Conservation (phyloP, 1,284 basidiomycete species). For the Volvariella surrecta region DNA sequence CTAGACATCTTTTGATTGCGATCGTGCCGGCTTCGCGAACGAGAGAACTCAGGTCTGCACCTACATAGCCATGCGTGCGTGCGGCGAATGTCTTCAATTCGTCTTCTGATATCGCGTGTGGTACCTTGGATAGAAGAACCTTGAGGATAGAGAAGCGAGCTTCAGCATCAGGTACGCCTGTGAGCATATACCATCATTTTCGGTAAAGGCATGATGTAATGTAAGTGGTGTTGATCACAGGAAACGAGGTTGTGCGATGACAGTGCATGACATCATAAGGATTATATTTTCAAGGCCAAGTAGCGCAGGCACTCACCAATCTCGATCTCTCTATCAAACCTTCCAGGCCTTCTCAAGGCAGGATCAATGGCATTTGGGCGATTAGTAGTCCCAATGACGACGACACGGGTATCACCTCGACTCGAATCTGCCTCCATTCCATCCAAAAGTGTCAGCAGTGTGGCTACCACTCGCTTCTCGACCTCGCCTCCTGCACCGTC, state of each 20-base stretch:
- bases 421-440: conserved; percentile 65
- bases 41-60: conserved; percentile 89
- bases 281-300: not conserved
- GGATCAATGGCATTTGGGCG: conserved; percentile 97
- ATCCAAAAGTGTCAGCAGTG: conserved; percentile 91
- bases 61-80: conserved; percentile 93
- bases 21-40: conserved; percentile 89
- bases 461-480: conserved; percentile 93
- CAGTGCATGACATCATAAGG: not conserved
- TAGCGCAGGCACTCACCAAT: conserved; percentile 55
- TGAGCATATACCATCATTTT: conserved; percentile 1
- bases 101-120: conserved; percentile 56
- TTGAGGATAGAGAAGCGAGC: conserved; percentile 80
- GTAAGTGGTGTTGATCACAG: conserved; percentile 5
- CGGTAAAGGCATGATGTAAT: not conserved
- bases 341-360: conserved; percentile 85
- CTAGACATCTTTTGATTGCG: conserved; percentile 81
- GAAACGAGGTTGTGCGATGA: conserved; percentile 2
- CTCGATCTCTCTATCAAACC: conserved; percentile 97
- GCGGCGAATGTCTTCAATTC: conserved; percentile 65
- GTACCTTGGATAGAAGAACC: conserved; percentile 76
- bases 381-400: conserved; percentile 97
- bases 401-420: conserved; percentile 44
- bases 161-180: conserved; percentile 83
- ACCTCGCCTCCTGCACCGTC: conserved; percentile 88